Evolutionary conservation across 2,329 filamentous ascomycete species (phyloP).

Genomic region (Metarhizium album): DNA sequence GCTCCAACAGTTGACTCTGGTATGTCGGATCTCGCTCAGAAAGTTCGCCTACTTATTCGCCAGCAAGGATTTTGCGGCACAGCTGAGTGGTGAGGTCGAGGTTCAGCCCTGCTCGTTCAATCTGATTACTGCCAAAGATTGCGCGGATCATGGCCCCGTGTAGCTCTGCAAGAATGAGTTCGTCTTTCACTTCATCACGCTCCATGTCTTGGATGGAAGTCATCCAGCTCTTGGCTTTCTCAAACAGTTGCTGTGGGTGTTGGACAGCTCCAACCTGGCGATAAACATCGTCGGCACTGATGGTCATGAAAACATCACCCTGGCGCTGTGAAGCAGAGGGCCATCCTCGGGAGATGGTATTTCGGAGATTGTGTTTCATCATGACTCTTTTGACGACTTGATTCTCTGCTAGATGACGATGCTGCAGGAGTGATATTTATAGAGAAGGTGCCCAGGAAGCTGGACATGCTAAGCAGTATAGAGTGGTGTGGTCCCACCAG

Average conservation of each 20-base stretch:
- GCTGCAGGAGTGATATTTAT: no score
- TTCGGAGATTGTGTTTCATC: not conserved
- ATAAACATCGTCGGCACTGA: not conserved
- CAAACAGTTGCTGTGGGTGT: not conserved
- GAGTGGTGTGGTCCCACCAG: no score
- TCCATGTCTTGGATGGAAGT: not conserved
- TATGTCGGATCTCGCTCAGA: conserved; percentile 3
- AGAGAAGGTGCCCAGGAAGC: no score
- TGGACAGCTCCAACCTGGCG: not conserved
- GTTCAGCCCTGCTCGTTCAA: conserved; percentile 12
- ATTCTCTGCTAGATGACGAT: no score
- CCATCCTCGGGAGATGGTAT: not conserved
- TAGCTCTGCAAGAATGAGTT: conserved; percentile 5
- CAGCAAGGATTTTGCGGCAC: conserved; percentile 9
- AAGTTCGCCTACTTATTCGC: conserved; percentile 5
- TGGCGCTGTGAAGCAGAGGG: not conserved
- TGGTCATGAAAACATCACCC: not conserved
- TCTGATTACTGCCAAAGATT: conserved; percentile 17
- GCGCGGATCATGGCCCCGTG: conserved; percentile 11
- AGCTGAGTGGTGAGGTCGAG: conserved; percentile 10
- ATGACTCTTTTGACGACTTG: not conserved
- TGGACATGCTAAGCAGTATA: no score
- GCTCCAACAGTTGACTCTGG: conserved; percentile 1
- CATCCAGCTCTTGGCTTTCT: not conserved
- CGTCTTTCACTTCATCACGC: conserved; percentile 4